These are phyloP conservation scores for Zizania palustris DNA, from an alignment of 202 grass and related monocot genomes.

Conservation along the genomic window DNA sequence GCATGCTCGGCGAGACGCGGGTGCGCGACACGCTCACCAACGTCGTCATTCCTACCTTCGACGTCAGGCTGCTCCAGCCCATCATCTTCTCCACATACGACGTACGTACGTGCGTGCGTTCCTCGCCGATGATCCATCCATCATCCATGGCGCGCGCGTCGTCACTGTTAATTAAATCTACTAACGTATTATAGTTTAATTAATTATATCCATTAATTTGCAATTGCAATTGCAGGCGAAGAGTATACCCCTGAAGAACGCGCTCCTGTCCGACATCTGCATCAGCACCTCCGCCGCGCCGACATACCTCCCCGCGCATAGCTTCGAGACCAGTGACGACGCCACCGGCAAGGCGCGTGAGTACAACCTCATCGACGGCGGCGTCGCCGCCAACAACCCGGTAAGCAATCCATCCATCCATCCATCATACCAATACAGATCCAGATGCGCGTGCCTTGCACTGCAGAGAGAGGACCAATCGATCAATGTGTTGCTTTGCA, in stretches of 20 bases:
- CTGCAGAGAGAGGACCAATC: neutral
- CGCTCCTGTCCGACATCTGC: conserved; percentile 63
- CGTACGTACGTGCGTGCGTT: conserved; percentile 31
- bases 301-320: conserved; percentile 63
- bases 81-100: conserved; percentile 68
- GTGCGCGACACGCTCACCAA: conserved; percentile 51
- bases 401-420: conserved; percentile 1
- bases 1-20: conserved; percentile 39
- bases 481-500: neutral
- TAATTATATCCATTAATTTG: too few species aligned
- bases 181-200: too few species aligned
- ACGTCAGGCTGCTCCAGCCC: conserved; percentile 55
- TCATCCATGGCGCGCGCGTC: neutral
- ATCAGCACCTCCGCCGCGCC: conserved; percentile 71
- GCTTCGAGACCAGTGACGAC: conserved; percentile 52
- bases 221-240: conserved; percentile 5
- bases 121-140: neutral
- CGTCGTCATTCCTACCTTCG: conserved; percentile 63
- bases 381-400: conserved; percentile 58
- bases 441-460: too few species aligned
- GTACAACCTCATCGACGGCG: conserved; percentile 70
- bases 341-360: conserved; percentile 21
- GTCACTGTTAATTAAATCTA: too few species aligned
- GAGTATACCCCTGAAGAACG: conserved; percentile 48
- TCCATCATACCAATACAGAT: neutral